Percentiles rank a stretch among this genome's conserved stretches.
Conservation (phyloP, 2,329 filamentous ascomycete species). For the Bipolaris victoriae region DNA sequence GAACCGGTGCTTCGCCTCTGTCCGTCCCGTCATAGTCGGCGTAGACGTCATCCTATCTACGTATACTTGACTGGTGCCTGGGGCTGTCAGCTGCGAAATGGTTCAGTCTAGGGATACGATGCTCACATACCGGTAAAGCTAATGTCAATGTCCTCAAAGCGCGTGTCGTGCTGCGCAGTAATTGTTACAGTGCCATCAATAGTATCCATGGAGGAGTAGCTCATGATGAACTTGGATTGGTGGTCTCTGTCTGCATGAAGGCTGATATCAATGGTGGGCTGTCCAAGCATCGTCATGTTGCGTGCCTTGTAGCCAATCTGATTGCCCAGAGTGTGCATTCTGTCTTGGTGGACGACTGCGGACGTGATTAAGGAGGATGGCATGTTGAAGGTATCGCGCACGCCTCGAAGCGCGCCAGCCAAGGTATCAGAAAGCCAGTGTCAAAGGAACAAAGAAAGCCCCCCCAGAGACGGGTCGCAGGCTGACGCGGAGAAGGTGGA, state of each 20-base stretch:
- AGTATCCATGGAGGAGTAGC: conserved; percentile 64
- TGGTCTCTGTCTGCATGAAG: conserved; percentile 44
- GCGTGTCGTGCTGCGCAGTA: conserved; percentile 57
- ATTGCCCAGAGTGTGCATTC: conserved; percentile 40
- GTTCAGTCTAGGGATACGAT: neutral
- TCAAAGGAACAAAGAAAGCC: conserved; percentile 17
- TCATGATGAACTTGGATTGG: conserved; percentile 47
- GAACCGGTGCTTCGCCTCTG: conserved; percentile 65
- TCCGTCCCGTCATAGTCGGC: conserved; percentile 59
- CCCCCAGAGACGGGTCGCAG: no score
- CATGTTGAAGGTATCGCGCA: conserved; percentile 27
- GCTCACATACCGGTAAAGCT: conserved; percentile 59
- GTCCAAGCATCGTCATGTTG: conserved; percentile 41
- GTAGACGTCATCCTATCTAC: conserved; percentile 62
- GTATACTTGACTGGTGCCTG: conserved; percentile 59
- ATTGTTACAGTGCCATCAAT: conserved; percentile 62
- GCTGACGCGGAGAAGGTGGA: conserved; percentile 29
- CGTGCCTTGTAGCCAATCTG: conserved; percentile 45
- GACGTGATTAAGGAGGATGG: conserved; percentile 28
- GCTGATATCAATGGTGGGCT: conserved; percentile 53
- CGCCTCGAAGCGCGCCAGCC: conserved; percentile 15
- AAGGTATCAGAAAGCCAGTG: conserved; percentile 15
- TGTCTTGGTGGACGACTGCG: conserved; percentile 27
- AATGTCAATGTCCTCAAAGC: conserved; percentile 65
- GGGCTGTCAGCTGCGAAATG: conserved; percentile 19